Evolutionary conservation across 2,329 filamentous ascomycete genomes (phyloP).

Genomic region (Colletotrichum truncatum): DNA sequence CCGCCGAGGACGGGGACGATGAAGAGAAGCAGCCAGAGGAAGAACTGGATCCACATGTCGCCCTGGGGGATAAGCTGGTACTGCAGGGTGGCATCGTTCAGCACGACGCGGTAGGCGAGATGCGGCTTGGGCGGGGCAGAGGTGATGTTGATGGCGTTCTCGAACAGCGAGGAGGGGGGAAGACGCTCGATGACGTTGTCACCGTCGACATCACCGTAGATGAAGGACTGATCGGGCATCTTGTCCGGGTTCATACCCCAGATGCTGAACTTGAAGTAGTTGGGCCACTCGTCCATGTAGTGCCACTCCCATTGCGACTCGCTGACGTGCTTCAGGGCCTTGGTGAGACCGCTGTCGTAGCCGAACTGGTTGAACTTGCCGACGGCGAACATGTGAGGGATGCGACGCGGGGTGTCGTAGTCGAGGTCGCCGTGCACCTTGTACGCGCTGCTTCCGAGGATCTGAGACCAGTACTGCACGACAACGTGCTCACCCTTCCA

Average conservation of each 20-base stretch:
- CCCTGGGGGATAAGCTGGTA: slow-evolving; percentile 63
- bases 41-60: slow-evolving; percentile 60
- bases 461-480: slow-evolving; percentile 71
- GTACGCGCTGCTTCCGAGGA: slow-evolving; percentile 67
- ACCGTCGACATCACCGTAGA: slow-evolving; percentile 68
- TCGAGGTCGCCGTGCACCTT: slow-evolving; percentile 66
- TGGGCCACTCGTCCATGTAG: slow-evolving; percentile 72
- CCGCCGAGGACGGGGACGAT: slow-evolving; percentile 61
- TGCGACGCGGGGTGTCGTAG: slow-evolving; percentile 54
- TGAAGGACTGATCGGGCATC: slow-evolving; percentile 63
- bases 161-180: slow-evolving; percentile 64
- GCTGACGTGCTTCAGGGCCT: slow-evolving; percentile 57
- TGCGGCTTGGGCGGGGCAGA: slow-evolving; percentile 59
- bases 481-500: slow-evolving; percentile 71
- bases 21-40: slow-evolving; percentile 61
- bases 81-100: slow-evolving; percentile 63
- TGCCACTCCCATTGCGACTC: slow-evolving; percentile 66
- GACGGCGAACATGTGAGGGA: slow-evolving; percentile 71
- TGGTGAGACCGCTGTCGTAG: slow-evolving; percentile 67
- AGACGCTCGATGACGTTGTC: slow-evolving; percentile 70
- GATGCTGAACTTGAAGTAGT: slow-evolving; percentile 68
- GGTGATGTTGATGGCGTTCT: slow-evolving; percentile 52
- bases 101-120: slow-evolving; percentile 61
- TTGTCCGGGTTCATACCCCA: slow-evolving; percentile 75
- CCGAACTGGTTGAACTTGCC: slow-evolving; percentile 72